Base-by-base conservation (phyloP, 352 stramenopile genomes). In the Pythium dissimile region DNA sequence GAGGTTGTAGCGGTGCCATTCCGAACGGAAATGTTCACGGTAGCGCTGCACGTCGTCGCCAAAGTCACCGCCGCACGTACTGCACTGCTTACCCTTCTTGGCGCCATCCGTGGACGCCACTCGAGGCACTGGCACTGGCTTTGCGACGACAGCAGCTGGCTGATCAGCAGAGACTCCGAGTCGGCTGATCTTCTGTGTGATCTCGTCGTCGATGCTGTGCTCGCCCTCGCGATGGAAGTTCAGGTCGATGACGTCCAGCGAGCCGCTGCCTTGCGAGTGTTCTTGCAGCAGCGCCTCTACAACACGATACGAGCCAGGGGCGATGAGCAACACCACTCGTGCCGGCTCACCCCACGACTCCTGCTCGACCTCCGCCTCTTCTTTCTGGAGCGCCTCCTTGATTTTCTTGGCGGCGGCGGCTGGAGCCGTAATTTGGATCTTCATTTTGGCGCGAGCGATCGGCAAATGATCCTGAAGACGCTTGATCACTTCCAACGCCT, bases 1-100 rank as follows among this genome's bases (percentile, higher is more conserved):
- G 35, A 98, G 85, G 73, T 99, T 99, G 78, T 98, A 98, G 32
- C 92, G 84, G 67, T 98, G 95, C 93, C 95, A 98, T 60, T 98
- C 94, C 35, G 84, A 96, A 26, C 91, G 88, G 71, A 98, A 99
- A 67, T 99, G 96, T 37, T 94, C 77, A 31, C 95, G 82, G 64
- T 97, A 98, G 37, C 76, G 75, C 44, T 71, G 73, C 57, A 92
- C 73, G 49, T 87, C 79, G 55, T 86, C 83, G 28, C 72, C 75
- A 60, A 98, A 99, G 41, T 84, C 80, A 5, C 94, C 93, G 8
- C 91, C 93, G 53, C 94, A 98, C 8, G 94, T 98, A 52, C 94
- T 98, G 66, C 85, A 94, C 38, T 84, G 80, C 24, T 78, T 73
- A 4, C 70, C 55, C 51, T 85, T 89, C 60, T 80, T 82, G 16